Conservation (phyloP, 208 protist genomes). For the Trypanosoma conorhini region DNA sequence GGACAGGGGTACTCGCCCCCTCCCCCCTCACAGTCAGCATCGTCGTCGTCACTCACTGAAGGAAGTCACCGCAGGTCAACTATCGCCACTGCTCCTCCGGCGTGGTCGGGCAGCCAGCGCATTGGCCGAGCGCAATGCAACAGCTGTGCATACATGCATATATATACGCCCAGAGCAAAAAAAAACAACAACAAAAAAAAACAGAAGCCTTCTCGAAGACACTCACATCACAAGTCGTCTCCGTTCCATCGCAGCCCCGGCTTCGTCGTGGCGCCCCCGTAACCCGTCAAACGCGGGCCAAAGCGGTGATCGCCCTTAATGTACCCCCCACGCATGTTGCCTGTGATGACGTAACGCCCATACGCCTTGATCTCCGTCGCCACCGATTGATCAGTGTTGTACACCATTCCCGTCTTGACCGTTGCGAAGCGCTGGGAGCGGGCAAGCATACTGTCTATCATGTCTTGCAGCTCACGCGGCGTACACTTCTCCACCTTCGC, state of each 20-base stretch:
- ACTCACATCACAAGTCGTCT: slow-evolving; percentile 57
- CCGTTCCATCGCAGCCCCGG: slow-evolving; percentile 86
- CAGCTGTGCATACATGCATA: slow-evolving; percentile 5
- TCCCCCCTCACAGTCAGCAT: no score
- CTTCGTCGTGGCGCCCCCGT: slow-evolving; percentile 80
- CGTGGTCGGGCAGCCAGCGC: no score
- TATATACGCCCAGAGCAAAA: slow-evolving; percentile 14
- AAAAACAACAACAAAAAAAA: slow-evolving; percentile 14
- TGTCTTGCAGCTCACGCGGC: slow-evolving; percentile 59
- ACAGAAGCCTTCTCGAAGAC: neutral
- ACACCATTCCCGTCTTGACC: slow-evolving; percentile 71
- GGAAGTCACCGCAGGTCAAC: neutral
- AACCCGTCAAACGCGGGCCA: slow-evolving; percentile 80
- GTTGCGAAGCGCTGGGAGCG: slow-evolving; percentile 73
- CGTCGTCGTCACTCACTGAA: neutral
- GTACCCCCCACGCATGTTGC: slow-evolving; percentile 87
- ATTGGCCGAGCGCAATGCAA: neutral
- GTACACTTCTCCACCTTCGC: slow-evolving; percentile 60
- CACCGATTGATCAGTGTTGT: slow-evolving; percentile 57
- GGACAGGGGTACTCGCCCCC: neutral
- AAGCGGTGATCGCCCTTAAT: slow-evolving; percentile 85
- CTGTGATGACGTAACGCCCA: slow-evolving; percentile 78
- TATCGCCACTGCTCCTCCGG: neutral
- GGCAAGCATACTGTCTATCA: slow-evolving; percentile 63
- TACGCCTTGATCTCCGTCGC: slow-evolving; percentile 68